Evolutionary conservation across 345 rosid genomes (phyloP).

Genomic region (Aquilaria yunnanensis): DNA sequence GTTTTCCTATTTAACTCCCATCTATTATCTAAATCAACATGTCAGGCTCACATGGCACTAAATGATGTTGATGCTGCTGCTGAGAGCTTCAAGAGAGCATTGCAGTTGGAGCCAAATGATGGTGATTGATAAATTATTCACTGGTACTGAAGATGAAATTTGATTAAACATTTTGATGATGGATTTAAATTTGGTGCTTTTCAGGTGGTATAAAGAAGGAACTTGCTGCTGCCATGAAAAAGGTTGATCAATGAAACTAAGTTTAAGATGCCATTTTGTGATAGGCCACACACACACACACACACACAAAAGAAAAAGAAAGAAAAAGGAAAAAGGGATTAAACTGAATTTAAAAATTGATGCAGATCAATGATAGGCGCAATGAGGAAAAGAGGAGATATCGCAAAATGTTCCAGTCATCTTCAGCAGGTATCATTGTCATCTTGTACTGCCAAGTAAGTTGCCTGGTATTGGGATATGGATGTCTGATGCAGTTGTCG

Average conservation of each 20-base stretch:
- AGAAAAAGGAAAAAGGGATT: no score
- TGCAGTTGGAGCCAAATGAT: slow-evolving; percentile 85
- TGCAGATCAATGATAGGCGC: slow-evolving; percentile 61
- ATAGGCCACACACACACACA: slow-evolving; percentile 6
- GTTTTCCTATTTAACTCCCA: not conserved
- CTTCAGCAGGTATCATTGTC: slow-evolving; percentile 3
- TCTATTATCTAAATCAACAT: not conserved
- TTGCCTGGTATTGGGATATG: no score
- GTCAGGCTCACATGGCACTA: slow-evolving; percentile 88
- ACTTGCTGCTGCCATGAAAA: slow-evolving; percentile 70
- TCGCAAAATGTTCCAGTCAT: slow-evolving; percentile 63
- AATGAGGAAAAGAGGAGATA: slow-evolving; percentile 64
- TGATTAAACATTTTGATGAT: slow-evolving; percentile 9
- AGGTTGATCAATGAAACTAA: slow-evolving; percentile 40
- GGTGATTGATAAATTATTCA: slow-evolving; percentile 33
- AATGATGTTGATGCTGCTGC: slow-evolving; percentile 89
- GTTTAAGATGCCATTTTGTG: not conserved
- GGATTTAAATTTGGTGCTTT: slow-evolving; percentile 15
- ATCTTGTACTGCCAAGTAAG: no score
- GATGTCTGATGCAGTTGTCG: no score
- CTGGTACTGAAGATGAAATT: not conserved
- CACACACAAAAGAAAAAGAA: not conserved
- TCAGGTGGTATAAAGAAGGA: slow-evolving; percentile 87
- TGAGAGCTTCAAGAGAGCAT: slow-evolving; percentile 87
- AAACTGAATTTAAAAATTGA: not conserved